phyloP scores from a whole-genome alignment of 768 basidiomycete genomes.

The Mycena galopus region DNA sequence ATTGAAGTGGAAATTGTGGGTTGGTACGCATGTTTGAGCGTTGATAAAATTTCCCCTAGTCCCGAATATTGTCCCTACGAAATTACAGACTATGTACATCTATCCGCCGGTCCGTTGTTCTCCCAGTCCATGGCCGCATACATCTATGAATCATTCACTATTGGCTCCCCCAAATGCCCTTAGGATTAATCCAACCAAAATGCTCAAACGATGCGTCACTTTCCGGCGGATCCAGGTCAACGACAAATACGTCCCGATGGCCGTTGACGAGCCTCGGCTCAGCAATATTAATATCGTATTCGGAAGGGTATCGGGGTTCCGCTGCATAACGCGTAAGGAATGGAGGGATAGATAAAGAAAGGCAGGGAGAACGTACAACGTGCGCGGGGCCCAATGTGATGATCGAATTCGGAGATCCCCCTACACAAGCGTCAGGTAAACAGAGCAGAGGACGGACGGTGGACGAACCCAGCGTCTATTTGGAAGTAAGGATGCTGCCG shows the following conservation, averaged over 20 bases:
- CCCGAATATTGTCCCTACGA: too few relatives aligned
- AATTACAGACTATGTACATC: too few relatives aligned
- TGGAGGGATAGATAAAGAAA: too few relatives aligned
- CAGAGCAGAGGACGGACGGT: neutral
- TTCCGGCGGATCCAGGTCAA: conserved; percentile 39
- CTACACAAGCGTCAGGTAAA: conserved; percentile 11
- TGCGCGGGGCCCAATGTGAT: conserved; percentile 25
- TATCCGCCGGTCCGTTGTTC: too few relatives aligned
- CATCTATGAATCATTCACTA: neutral
- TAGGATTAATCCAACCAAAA: conserved; percentile 48
- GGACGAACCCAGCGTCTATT: conserved; percentile 35
- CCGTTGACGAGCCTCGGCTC: conserved; percentile 28
- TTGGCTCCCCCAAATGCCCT: conserved; percentile 40
- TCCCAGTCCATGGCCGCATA: too few relatives aligned
- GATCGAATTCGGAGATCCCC: conserved; percentile 37
- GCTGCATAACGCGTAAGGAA: neutral
- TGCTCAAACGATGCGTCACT: conserved; percentile 33
- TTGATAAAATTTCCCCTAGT: too few relatives aligned
- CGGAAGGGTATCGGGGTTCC: conserved; percentile 9
- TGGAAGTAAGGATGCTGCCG: conserved; percentile 43
- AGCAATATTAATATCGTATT: neutral
- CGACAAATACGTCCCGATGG: conserved; percentile 9
- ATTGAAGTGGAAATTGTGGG: too few relatives aligned
- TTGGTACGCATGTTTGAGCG: too few relatives aligned
- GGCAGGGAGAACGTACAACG: conserved; percentile 10